Conservation (phyloP, 1,139 yeast species). For the Yamadazyma oceani region DNA sequence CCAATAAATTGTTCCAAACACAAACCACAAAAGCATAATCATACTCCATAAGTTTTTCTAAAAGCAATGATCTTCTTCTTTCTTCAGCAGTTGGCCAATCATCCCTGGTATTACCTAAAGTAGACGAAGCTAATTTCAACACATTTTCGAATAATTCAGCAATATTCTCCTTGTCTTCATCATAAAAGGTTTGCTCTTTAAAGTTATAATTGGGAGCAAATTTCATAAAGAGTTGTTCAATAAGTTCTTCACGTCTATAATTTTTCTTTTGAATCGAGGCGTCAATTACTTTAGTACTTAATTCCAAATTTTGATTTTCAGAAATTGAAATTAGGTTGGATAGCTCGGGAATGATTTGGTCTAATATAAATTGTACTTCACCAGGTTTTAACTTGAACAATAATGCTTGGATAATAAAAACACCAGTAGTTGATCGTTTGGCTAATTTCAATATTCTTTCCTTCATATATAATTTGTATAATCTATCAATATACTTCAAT, state of each 20-base stretch:
- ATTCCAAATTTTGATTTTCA: slow-evolving; percentile 60
- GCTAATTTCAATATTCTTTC: slow-evolving; percentile 72
- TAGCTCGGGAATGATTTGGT: slow-evolving; percentile 67
- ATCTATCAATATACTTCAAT: slow-evolving; percentile 64
- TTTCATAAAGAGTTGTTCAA: slow-evolving; percentile 57
- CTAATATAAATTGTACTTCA: slow-evolving; percentile 64
- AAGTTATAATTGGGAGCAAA: slow-evolving; percentile 51
- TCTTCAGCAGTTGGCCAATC: slow-evolving; percentile 94
- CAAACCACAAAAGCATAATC: slow-evolving; percentile 60
- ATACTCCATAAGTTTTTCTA: slow-evolving; percentile 68
- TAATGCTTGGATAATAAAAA: slow-evolving; percentile 74
- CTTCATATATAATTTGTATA: slow-evolving; percentile 71
- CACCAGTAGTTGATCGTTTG: slow-evolving; percentile 78
- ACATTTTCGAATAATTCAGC: slow-evolving; percentile 61
- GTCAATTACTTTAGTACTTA: slow-evolving; percentile 67
- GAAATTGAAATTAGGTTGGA: slow-evolving; percentile 54
- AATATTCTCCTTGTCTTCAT: slow-evolving; percentile 27
- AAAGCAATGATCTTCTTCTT: slow-evolving; percentile 73
- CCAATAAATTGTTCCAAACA: slow-evolving; percentile 60
- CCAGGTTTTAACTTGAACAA: slow-evolving; percentile 59
- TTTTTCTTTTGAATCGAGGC: slow-evolving; percentile 61
- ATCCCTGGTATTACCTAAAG: slow-evolving; percentile 76
- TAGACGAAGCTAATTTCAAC: slow-evolving; percentile 62
- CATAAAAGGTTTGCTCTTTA: slow-evolving; percentile 24
- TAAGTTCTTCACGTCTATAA: slow-evolving; percentile 65